Evolutionary conservation across 2,329 filamentous ascomycete genomes (phyloP).

Genomic region (Pseudomassariella vexata): DNA sequence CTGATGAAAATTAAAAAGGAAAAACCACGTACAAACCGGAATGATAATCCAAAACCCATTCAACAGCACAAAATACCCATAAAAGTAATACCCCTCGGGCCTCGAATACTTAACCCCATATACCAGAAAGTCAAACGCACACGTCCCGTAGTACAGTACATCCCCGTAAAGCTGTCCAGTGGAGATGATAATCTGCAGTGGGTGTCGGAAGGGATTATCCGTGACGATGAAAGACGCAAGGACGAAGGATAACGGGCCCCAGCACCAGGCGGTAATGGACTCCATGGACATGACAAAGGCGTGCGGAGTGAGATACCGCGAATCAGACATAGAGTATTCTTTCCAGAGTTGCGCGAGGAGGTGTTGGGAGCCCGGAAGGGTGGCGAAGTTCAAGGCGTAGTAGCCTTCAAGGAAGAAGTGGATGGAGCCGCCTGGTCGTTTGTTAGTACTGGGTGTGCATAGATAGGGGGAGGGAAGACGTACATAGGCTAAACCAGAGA

Average conservation of each 20-base stretch:
- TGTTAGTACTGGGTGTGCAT: too few species aligned
- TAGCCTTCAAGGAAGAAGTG: conserved; percentile 43
- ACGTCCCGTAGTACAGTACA: conserved; percentile 45
- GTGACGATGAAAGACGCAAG: conserved; percentile 37
- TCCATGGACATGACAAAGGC: conserved; percentile 53
- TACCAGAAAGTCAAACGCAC: conserved; percentile 33
- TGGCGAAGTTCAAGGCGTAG: conserved; percentile 36
- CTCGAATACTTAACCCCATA: conserved; percentile 38
- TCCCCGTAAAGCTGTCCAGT: conserved; percentile 46
- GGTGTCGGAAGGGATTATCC: conserved; percentile 39
- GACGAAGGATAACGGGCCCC: conserved; percentile 47
- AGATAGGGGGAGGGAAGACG: too few species aligned
- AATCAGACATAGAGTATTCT: conserved; percentile 52
- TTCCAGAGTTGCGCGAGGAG: conserved; percentile 52
- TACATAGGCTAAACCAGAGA: conserved; percentile 75
- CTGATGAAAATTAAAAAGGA: too few species aligned
- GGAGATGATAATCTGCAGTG: conserved; percentile 40
- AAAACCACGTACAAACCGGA: too few species aligned
- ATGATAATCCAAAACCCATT: conserved; percentile 51
- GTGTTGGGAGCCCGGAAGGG: conserved; percentile 32
- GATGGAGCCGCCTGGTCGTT: conserved; percentile 46
- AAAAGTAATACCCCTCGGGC: conserved; percentile 47
- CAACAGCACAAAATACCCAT: conserved; percentile 44
- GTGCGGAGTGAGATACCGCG: conserved; percentile 47
- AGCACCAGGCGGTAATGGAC: conserved; percentile 43